Base-by-base conservation (phyloP, 2,329 filamentous ascomycete genomes). In the Penicillium concentricum region DNA sequence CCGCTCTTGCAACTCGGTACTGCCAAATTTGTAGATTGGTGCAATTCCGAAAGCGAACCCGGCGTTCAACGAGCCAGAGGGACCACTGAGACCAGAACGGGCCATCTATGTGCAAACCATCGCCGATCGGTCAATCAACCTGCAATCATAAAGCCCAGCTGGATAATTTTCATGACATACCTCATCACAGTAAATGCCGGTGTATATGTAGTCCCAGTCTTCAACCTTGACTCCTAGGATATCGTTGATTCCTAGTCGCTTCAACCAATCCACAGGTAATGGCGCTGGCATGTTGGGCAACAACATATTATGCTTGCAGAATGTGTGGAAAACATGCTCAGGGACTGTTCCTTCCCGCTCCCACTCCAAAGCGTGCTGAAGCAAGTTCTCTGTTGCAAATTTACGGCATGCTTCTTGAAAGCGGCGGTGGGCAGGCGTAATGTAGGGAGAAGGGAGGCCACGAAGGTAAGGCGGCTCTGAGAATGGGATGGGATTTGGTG, bases 31-130 rank as follows among this genome's bases (percentile, higher is more conserved):
- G 66, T 90, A 70, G 45, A 91, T 81, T 0, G 88, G 87, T 0
- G 89, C 87, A 1, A 91, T 81, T 6, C 87, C 89, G 68, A 89
- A 91, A 1, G 87, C 84, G 64, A 90, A 85, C 3, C 89, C 89
- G 0, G 86, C 87, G 1, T 86, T 91, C 26, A 92, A 73, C n/a
- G 84, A 84, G 4, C 80, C 84, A 0, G 78, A 67, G 0, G 88
- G 88, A 0, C 89, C 88, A 1, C 79, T 75, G 12, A 90, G 77
- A 12, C 89, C 89, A 1, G 80, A 82, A 15, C 87, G 81, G 16
- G 81, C 76, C 82, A 91, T 85, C 82, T 84, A 59, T 52, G 13
- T 13, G 32, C 30, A 10, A 35, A 18, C 0, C 6, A 24, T 34
- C n/a, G n/a, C n/a, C n/a, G n/a, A n/a, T n/a, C 10, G 5, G 26